phyloP scores from a whole-genome alignment of 2,329 filamentous ascomycete genomes.

The Calycina marina region DNA sequence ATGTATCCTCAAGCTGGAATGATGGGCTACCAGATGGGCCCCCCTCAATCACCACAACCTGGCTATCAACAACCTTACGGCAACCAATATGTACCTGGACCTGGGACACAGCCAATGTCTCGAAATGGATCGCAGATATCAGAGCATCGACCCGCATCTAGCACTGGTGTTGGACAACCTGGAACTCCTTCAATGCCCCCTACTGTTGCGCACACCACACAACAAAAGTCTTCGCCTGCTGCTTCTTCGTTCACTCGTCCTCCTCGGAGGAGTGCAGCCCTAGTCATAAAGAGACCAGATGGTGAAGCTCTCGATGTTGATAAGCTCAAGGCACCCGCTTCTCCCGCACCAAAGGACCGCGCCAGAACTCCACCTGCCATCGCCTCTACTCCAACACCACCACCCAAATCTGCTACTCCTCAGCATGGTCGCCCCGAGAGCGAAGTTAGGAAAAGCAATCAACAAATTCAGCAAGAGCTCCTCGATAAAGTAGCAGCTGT shows the following conservation, averaged over 20 bases:
- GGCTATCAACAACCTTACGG: constrained; percentile 30
- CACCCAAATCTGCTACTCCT: constrained; percentile 57
- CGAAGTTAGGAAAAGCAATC: constrained; percentile 53
- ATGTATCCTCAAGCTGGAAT: constrained; percentile 34
- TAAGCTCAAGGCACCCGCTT: constrained; percentile 49
- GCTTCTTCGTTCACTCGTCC: constrained; percentile 20
- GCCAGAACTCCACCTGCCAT: constrained; percentile 47
- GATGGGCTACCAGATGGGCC: constrained; percentile 26
- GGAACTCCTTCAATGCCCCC: constrained; percentile 21
- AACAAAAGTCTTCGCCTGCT: constrained; percentile 34
- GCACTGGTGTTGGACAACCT: constrained; percentile 23
- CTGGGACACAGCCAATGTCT: constrained; percentile 56
- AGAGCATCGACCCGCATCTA: constrained; percentile 36
- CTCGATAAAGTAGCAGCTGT: constrained; percentile 35
- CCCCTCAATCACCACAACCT: constrained; percentile 30
- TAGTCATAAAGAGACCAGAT: constrained; percentile 71
- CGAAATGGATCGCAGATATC: constrained; percentile 70
- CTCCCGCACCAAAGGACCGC: constrained; percentile 35
- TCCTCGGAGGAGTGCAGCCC: constrained; percentile 49
- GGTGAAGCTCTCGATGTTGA: constrained; percentile 64
- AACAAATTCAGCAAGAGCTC: constrained; percentile 74
- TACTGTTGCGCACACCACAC: constrained; percentile 35
- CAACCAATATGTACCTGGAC: constrained; percentile 24
- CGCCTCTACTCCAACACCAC: constrained; percentile 64
- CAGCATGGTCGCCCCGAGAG: constrained; percentile 60